Evolutionary conservation across 768 basidiomycete species (phyloP).

Genomic region (Lactifluus hygrophoroides): DNA sequence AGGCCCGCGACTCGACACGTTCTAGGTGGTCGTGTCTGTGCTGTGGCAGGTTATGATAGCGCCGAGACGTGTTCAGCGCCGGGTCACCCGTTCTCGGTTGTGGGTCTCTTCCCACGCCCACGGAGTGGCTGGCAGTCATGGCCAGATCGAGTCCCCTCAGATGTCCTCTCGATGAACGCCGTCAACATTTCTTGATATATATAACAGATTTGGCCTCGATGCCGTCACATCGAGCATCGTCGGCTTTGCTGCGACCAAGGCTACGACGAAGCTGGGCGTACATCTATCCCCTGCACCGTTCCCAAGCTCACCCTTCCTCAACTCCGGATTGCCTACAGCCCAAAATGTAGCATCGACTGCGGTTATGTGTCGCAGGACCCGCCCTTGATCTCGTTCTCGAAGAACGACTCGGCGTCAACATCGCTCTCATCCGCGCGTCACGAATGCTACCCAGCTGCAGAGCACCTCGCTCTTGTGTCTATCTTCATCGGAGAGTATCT

Average conservation of each 20-base stretch:
- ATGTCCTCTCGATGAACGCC: not conserved
- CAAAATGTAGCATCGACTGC: conserved; percentile 51
- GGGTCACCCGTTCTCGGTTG: conserved; percentile 1
- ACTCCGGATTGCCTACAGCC: conserved; percentile 40
- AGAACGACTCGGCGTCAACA: conserved; percentile 47
- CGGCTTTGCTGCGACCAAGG: conserved; percentile 60
- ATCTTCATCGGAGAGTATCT: conserved; percentile 69
- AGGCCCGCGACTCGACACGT: not conserved
- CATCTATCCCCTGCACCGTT: conserved; percentile 16
- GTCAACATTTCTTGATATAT: conserved; percentile 36
- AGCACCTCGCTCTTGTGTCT: conserved; percentile 65
- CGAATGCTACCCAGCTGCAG: conserved; percentile 54
- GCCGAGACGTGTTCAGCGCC: not conserved
- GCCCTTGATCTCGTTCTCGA: conserved; percentile 63
- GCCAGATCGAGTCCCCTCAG: not conserved
- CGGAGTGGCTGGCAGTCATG: not conserved
- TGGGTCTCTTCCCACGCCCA: conserved; percentile 13
- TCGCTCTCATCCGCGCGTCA: conserved; percentile 47
- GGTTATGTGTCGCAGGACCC: conserved; percentile 47
- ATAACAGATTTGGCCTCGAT: conserved; percentile 52
- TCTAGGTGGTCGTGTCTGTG: not conserved
- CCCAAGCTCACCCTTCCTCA: not conserved
- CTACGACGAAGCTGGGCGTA: conserved; percentile 62
- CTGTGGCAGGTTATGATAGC: too few relatives aligned
- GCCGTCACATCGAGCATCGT: conserved; percentile 57